phyloP scores from a whole-genome alignment of 768 basidiomycete genomes.

The Dioszegia crocea region DNA sequence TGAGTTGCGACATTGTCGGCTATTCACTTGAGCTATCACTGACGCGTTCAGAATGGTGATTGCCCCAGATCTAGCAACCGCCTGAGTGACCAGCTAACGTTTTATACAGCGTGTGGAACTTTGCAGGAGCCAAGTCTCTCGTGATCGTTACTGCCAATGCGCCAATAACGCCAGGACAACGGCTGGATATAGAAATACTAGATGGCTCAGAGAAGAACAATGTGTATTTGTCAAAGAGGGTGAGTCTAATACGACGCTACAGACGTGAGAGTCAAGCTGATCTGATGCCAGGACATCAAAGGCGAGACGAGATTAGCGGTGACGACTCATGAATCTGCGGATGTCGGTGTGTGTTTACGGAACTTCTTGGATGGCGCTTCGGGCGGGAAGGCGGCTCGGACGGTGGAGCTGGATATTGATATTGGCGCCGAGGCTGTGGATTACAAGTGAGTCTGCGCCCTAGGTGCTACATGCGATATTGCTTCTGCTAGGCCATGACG shows the following conservation, averaged over 20 bases:
- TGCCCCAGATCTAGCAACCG: background rate
- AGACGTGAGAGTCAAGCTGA: background rate
- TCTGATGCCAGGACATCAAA: slow-evolving; percentile 59
- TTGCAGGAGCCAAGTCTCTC: slow-evolving; percentile 75
- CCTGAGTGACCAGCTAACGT: background rate
- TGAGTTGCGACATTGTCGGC: slow-evolving; percentile 18
- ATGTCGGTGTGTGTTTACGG: slow-evolving; percentile 91
- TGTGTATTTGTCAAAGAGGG: slow-evolving; percentile 80
- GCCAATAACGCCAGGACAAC: slow-evolving; percentile 61
- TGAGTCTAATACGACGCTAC: slow-evolving; percentile 11
- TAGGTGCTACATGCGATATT: background rate
- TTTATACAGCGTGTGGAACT: slow-evolving; percentile 86
- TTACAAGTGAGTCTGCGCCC: slow-evolving; percentile 71
- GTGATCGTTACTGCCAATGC: slow-evolving; percentile 96
- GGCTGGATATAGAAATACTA: slow-evolving; percentile 88
- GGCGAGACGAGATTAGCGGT: slow-evolving; percentile 89
- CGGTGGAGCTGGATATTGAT: slow-evolving; percentile 90
- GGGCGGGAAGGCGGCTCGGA: slow-evolving; percentile 50
- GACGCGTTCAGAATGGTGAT: slow-evolving; percentile 8
- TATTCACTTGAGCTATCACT: background rate
- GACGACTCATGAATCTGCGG: slow-evolving; percentile 86
- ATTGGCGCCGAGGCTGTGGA: slow-evolving; percentile 98
- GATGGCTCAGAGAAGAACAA: slow-evolving; percentile 81
- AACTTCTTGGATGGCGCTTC: slow-evolving; percentile 60
- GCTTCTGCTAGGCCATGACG: background rate